Evolutionary conservation across 805 yeast species (phyloP).

Genomic region (Schwanniomyces yamadae): DNA sequence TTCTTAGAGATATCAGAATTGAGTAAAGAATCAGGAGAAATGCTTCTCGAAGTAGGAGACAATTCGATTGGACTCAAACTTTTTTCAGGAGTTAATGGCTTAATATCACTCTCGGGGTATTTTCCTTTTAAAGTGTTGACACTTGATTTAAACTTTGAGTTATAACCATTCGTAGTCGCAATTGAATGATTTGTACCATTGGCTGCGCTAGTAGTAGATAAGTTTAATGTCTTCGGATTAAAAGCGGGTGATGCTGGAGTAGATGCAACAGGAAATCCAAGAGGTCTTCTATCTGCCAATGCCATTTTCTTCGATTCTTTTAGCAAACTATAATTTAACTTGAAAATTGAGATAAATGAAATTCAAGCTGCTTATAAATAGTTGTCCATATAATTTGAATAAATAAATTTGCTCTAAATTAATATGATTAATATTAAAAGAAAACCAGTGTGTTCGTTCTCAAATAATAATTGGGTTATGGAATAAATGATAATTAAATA

Average conservation of each 20-base stretch:
- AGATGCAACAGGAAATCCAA: constrained; percentile 51
- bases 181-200: constrained; percentile 8
- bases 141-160: constrained; percentile 13
- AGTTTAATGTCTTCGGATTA: constrained; percentile 28
- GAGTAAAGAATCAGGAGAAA: constrained; percentile 45
- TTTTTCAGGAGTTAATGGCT: constrained; percentile 24
- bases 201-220: constrained; percentile 10
- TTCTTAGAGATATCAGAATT: constrained; percentile 19
- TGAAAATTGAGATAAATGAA: neutral
- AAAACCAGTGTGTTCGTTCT: neutral
- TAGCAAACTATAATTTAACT: neutral
- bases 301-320: constrained; percentile 45
- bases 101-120: constrained; percentile 14
- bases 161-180: constrained; percentile 9
- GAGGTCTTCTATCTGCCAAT: constrained; percentile 65
- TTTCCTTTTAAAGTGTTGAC: constrained; percentile 16
- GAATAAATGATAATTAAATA: constrained; percentile 4
- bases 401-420: too few relatives aligned
- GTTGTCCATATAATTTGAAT: constrained; percentile 4
- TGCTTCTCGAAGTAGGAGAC: constrained; percentile 39
- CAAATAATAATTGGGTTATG: neutral
- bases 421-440: constrained; percentile 1
- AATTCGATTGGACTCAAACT: constrained; percentile 29
- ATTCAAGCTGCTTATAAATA: constrained; percentile 1
- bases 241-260: constrained; percentile 46